Percentiles rank a stretch among this genome's conserved stretches.
These are phyloP conservation scores for Pistacia vera DNA, from an alignment of 345 rosid genomes.

Conservation along the genomic window DNA sequence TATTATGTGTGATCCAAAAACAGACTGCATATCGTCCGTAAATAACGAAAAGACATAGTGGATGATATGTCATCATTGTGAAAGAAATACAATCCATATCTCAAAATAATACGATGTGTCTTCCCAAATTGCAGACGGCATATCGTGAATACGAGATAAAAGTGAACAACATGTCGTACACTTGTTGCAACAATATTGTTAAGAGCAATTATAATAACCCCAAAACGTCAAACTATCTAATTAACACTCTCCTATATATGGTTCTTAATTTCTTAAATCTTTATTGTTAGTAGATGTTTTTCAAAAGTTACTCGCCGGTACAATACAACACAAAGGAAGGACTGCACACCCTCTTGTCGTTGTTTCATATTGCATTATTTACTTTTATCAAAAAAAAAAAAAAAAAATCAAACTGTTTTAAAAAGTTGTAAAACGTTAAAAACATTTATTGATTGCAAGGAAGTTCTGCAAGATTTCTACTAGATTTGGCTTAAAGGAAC, in stretches of 20 bases:
- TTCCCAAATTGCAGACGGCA: neutral
- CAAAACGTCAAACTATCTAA: too few species aligned
- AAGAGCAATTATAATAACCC: too few species aligned
- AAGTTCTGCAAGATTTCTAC: conserved; percentile 23
- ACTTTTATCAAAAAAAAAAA: neutral
- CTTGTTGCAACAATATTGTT: neutral
- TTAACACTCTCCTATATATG: too few species aligned
- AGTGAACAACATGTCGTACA: neutral
- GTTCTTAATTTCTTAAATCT: too few species aligned
- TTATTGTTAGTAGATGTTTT: too few species aligned
- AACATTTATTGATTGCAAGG: conserved; percentile 8
- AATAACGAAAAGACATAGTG: neutral
- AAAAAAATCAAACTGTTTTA: neutral
- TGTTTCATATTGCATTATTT: conserved; percentile 11
- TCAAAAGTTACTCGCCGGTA: neutral
- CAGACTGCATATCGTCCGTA: neutral
- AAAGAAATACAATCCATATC: neutral
- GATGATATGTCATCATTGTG: neutral
- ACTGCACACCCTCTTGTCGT: neutral
- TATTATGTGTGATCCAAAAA: neutral
- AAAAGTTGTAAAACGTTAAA: neutral
- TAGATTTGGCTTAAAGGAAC: conserved; percentile 26
- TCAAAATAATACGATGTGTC: neutral
- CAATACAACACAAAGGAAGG: neutral
- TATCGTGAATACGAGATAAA: neutral